A percentile compares a stretch with the other conserved stretches of the same genome.
Conservation (phyloP, 106 monocot genomes). For the Ottelia alismoides region DNA sequence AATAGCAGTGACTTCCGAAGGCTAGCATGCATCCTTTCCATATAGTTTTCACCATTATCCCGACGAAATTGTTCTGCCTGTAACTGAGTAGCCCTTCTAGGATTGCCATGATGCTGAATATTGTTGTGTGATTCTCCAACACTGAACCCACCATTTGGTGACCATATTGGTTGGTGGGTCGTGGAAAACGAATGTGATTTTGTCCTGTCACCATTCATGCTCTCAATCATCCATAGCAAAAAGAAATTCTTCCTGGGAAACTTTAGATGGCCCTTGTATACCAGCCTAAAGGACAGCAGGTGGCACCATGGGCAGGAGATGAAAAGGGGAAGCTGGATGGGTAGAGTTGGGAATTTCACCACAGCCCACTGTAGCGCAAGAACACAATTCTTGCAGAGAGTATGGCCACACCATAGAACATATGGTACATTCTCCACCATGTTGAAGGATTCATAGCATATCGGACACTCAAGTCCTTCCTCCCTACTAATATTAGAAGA, state of each 20-base stretch:
- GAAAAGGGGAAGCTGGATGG: slow-evolving; percentile 22
- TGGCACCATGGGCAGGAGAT: slow-evolving; percentile 30
- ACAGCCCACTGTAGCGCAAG: slow-evolving; percentile 19
- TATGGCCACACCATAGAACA: slow-evolving; percentile 27
- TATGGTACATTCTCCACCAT: slow-evolving; percentile 26
- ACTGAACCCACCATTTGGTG: slow-evolving; percentile 2
- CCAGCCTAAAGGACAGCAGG: slow-evolving; percentile 15
- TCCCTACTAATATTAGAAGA: slow-evolving; percentile 20
- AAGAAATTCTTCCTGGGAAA: slow-evolving; percentile 27
- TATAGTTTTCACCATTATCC: not conserved
- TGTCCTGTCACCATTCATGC: slow-evolving; percentile 17
- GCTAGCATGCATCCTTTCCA: slow-evolving; percentile 12
- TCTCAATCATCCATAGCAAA: slow-evolving; percentile 26
- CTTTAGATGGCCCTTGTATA: slow-evolving; percentile 22
- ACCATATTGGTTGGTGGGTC: slow-evolving; percentile 1
- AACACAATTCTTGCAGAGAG: slow-evolving; percentile 26
- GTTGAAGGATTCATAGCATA: slow-evolving; percentile 26
- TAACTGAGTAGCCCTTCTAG: slow-evolving; percentile 1
- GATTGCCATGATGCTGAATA: not conserved
- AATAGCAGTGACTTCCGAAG: slow-evolving; percentile 8
- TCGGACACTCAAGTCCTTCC: slow-evolving; percentile 19
- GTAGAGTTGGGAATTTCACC: slow-evolving; percentile 22
- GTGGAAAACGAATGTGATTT: slow-evolving; percentile 8
- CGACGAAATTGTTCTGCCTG: not conserved
- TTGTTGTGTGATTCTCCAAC: no score